phyloP scores from a whole-genome alignment of 1,139 yeast species.

The Nadsonia starkeyi-henricii region DNA sequence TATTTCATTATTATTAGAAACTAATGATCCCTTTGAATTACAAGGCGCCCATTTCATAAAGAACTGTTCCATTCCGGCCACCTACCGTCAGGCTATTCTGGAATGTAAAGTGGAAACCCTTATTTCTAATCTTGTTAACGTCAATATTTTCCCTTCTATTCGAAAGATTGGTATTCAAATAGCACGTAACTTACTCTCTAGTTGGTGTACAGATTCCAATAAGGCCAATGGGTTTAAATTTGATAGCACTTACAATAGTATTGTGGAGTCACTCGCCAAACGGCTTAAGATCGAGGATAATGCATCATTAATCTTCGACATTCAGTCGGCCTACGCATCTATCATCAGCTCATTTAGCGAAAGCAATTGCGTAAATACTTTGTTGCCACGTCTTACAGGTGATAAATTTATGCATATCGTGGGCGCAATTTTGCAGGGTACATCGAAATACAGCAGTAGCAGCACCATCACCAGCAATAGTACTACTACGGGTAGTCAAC shows the following conservation, averaged over 20 bases:
- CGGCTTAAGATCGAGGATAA: conserved; percentile 4
- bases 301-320: background rate
- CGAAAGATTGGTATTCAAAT: conserved; percentile 11
- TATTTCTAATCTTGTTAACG: conserved; percentile 11
- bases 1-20: conserved; percentile 4
- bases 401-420: background rate
- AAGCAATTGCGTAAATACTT: background rate
- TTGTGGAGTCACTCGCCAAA: background rate
- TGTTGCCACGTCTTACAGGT: background rate
- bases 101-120: conserved; percentile 10
- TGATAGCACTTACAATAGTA: background rate
- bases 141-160: conserved; percentile 10
- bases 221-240: background rate
- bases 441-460: background rate
- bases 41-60: conserved; percentile 17
- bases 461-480: too few relatives aligned
- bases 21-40: conserved; percentile 13
- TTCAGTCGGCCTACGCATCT: conserved; percentile 5
- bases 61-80: conserved; percentile 10
- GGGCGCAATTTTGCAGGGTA: background rate
- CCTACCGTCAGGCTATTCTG: conserved; percentile 6
- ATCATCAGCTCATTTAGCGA: conserved; percentile 6
- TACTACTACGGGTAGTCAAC: too few relatives aligned
- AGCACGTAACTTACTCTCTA: conserved; percentile 9
- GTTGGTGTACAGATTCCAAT: conserved; percentile 4